phyloP scores from a whole-genome alignment of 2,329 filamentous ascomycete species.

The Shiraia sp. region DNA sequence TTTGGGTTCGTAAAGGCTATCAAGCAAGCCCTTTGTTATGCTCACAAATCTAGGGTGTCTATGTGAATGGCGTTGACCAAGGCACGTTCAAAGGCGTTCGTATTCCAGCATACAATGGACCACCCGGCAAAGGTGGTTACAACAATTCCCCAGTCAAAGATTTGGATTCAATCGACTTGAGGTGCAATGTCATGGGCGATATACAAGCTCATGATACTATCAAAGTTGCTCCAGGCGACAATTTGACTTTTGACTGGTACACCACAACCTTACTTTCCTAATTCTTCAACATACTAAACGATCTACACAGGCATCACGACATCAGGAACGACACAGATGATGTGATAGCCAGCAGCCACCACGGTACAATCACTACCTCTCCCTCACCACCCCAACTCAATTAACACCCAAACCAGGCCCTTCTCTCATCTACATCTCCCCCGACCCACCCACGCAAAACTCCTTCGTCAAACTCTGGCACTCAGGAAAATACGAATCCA shows the following conservation, averaged over 20 bases:
- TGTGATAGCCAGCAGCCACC: conserved; percentile 32
- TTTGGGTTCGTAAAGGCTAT: conserved; percentile 20
- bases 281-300: too few relatives aligned
- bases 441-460: conserved; percentile 43
- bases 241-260: conserved; percentile 45
- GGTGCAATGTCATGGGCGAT: conserved; percentile 48
- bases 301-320: conserved; percentile 37
- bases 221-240: conserved; percentile 42
- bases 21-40: background rate
- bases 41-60: conserved; percentile 22
- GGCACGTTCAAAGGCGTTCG: conserved; percentile 33
- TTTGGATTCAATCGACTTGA: conserved; percentile 43
- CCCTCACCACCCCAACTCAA: too few relatives aligned
- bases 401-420: conserved; percentile 25
- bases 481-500: conserved; percentile 40
- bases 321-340: conserved; percentile 42
- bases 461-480: conserved; percentile 49
- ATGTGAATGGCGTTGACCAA: conserved; percentile 37
- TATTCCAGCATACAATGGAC: conserved; percentile 41
- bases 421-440: conserved; percentile 47
- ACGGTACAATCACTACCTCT: too few relatives aligned
- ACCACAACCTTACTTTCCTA: too few relatives aligned
- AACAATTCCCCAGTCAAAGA: conserved; percentile 48
- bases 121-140: conserved; percentile 41
- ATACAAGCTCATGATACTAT: conserved; percentile 42